phyloP scores from a whole-genome alignment of 495 filamentous ascomycete genomes.

The Penicillium bialowiezense region DNA sequence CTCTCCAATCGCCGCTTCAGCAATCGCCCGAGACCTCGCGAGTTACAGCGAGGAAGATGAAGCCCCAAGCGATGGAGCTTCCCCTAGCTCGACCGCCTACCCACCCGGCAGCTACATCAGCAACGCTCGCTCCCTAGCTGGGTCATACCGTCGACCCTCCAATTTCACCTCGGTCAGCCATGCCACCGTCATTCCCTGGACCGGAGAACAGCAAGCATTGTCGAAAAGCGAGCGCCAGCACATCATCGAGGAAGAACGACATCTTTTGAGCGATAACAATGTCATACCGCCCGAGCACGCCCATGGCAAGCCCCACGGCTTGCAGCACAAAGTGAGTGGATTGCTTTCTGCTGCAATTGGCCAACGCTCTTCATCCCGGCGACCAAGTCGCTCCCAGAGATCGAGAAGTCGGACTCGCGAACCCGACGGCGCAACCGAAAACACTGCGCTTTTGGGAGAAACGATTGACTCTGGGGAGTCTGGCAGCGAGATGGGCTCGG shows the following conservation, averaged over 20 bases:
- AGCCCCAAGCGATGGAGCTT: slow-evolving; percentile 41
- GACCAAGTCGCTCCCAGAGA: slow-evolving; percentile 7
- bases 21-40: slow-evolving; percentile 68
- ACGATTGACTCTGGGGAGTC: slow-evolving; percentile 1
- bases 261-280: slow-evolving; percentile 74
- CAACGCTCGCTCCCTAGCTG: slow-evolving; percentile 56
- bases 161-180: slow-evolving; percentile 60
- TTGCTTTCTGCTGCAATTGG: slow-evolving; percentile 21
- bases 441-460: slow-evolving; percentile 46
- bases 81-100: slow-evolving; percentile 48
- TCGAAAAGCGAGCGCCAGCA: slow-evolving; percentile 60
- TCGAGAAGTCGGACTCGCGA: slow-evolving; percentile 19
- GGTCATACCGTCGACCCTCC: slow-evolving; percentile 66
- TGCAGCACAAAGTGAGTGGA: slow-evolving; percentile 29
- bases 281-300: slow-evolving; percentile 64
- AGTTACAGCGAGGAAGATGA: slow-evolving; percentile 52
- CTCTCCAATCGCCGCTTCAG: slow-evolving; percentile 64
- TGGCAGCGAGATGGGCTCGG: slow-evolving; percentile 30
- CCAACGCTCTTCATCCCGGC: slow-evolving; percentile 8
- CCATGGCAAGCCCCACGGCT: slow-evolving; percentile 22
- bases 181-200: slow-evolving; percentile 43
- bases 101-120: slow-evolving; percentile 34
- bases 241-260: slow-evolving; percentile 69
- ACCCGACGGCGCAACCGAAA: slow-evolving; percentile 37
- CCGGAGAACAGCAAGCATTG: slow-evolving; percentile 47